These are phyloP conservation scores for Tieghemostelium lacteum DNA, from an alignment of 78 protist species.

Conservation along the genomic window DNA sequence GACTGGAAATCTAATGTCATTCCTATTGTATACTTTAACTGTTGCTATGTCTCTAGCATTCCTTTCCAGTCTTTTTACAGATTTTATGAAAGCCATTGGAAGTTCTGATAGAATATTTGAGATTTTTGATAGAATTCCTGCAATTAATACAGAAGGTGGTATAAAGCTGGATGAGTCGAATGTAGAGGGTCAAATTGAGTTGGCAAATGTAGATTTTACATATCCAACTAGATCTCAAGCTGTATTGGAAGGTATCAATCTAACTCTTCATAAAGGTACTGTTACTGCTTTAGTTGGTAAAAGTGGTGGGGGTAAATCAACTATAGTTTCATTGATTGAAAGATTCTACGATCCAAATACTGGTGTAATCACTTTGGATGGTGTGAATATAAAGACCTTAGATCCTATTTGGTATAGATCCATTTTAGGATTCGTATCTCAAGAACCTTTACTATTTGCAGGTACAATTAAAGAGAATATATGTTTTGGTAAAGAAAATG, in stretches of 20 bases:
- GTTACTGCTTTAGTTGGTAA: conserved; percentile 93
- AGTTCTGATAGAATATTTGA: conserved; percentile 89
- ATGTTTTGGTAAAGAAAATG: conserved; percentile 76
- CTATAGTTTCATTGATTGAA: conserved; percentile 82
- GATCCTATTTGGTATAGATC: conserved; percentile 76
- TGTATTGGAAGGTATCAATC: conserved; percentile 31
- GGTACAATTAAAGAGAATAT: conserved; percentile 92
- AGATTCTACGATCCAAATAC: conserved; percentile 86
- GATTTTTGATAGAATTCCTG: conserved; percentile 87
- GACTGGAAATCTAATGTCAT: conserved; percentile 81
- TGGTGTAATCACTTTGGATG: conserved; percentile 89
- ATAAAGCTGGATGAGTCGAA: neutral
- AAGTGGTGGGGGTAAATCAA: conserved; percentile 93
- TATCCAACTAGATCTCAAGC: conserved; percentile 81
- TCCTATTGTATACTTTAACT: conserved; percentile 85
- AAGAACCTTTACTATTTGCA: conserved; percentile 91
- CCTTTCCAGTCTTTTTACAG: conserved; percentile 66
- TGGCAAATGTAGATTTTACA: conserved; percentile 86
- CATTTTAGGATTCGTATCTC: conserved; percentile 82
- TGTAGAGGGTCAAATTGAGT: conserved; percentile 78
- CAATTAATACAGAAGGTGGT: conserved; percentile 51
- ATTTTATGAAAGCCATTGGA: conserved; percentile 85
- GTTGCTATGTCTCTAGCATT: conserved; percentile 79
- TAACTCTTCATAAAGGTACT: conserved; percentile 77
- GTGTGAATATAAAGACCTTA: conserved; percentile 62